phyloP scores from a whole-genome alignment of 2,329 filamentous ascomycete genomes.

The Hypoxylon sp. region DNA sequence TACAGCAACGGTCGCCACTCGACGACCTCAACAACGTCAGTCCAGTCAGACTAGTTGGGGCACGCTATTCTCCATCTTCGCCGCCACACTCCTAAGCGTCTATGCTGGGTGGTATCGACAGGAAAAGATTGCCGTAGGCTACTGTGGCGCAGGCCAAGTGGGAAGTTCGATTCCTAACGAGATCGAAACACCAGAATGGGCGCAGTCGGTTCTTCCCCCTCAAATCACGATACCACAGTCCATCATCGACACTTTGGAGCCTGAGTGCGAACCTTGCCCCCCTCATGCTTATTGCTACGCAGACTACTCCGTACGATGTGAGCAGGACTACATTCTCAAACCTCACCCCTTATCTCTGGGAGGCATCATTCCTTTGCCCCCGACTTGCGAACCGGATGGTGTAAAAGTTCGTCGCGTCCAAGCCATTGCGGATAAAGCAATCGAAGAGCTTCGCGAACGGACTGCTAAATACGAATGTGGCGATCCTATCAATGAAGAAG shows the following conservation, averaged over 20 bases:
- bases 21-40: conserved; percentile 51
- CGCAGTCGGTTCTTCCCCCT: conserved; percentile 58
- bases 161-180: conserved; percentile 66
- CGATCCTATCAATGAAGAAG: conserved; percentile 74
- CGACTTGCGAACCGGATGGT: conserved; percentile 94
- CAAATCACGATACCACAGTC: conserved; percentile 80
- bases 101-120: conserved; percentile 90
- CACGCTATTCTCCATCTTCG: conserved; percentile 78
- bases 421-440: conserved; percentile 86
- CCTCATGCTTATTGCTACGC: conserved; percentile 89
- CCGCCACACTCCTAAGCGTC: conserved; percentile 77
- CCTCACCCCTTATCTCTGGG: conserved; percentile 86
- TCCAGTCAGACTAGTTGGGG: conserved; percentile 64
- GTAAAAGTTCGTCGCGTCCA: conserved; percentile 91
- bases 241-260: conserved; percentile 77
- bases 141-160: conserved; percentile 85
- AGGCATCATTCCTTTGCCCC: conserved; percentile 85
- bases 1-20: conserved; percentile 59
- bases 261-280: conserved; percentile 91
- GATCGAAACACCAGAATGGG: conserved; percentile 61
- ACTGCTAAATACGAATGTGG: conserved; percentile 94
- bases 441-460: conserved; percentile 87
- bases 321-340: conserved; percentile 87
- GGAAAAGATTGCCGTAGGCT: conserved; percentile 96
- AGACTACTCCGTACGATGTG: conserved; percentile 83